phyloP scores from a whole-genome alignment of 805 yeast species.

The Nematodospora valgi region DNA sequence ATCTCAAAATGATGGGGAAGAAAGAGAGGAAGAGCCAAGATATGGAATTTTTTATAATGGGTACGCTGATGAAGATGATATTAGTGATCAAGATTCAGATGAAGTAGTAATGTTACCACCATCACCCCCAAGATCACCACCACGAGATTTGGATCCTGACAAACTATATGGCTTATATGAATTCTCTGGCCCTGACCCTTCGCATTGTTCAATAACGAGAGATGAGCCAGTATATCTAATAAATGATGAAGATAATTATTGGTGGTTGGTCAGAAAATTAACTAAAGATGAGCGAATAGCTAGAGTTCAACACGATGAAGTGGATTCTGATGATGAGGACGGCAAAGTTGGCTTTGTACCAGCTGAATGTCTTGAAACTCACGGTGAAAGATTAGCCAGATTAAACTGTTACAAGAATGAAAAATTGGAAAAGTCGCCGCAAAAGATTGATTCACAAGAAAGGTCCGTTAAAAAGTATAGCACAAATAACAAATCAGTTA shows the following conservation, averaged over 20 bases:
- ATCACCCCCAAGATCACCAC: conserved; percentile 76
- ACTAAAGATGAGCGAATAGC: conserved; percentile 36
- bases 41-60: conserved; percentile 8
- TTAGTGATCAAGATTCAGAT: conserved; percentile 3
- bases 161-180: conserved; percentile 83
- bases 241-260: conserved; percentile 88
- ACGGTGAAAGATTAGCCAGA: conserved; percentile 86
- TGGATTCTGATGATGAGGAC: conserved; percentile 40
- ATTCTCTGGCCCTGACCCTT: conserved; percentile 88
- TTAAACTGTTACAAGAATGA: conserved; percentile 91
- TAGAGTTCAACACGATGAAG: conserved; percentile 9
- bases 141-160: conserved; percentile 76
- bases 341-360: conserved; percentile 91
- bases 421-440: conserved; percentile 43
- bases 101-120: conserved; percentile 39
- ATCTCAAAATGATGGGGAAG: conserved; percentile 9
- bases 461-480: neutral
- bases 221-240: conserved; percentile 81
- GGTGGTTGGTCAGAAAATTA: conserved; percentile 82
- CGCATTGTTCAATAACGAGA: conserved; percentile 75
- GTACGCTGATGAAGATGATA: conserved; percentile 1
- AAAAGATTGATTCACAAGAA: neutral
- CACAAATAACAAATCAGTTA: conserved; percentile 29
- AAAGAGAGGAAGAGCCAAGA: conserved; percentile 10
- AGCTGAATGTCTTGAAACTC: conserved; percentile 91